These are phyloP conservation scores for Suhomyces ambrosiae DNA, from an alignment of 1,139 yeast species.

Conservation along the genomic window DNA sequence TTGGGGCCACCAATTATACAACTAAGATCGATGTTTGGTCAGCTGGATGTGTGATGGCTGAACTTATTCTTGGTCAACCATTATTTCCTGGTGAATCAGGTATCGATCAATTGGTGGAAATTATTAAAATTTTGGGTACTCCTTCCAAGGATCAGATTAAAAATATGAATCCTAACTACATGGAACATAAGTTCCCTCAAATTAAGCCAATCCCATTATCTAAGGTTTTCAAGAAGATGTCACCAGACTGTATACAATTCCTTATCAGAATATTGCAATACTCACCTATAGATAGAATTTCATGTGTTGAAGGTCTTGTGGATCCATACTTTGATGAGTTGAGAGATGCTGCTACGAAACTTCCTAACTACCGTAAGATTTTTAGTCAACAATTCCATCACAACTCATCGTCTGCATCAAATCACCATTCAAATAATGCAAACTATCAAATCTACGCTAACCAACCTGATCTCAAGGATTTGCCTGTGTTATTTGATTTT, in stretches of 20 bases:
- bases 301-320: conserved; percentile 68
- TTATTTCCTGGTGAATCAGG: conserved; percentile 98
- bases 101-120: conserved; percentile 94
- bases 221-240: conserved; percentile 74
- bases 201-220: conserved; percentile 89
- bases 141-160: conserved; percentile 91
- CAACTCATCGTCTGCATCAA: conserved; percentile 18
- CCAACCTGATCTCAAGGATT: conserved; percentile 45
- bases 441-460: conserved; percentile 40
- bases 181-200: conserved; percentile 96
- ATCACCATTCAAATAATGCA: conserved; percentile 31
- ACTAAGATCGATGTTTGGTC: conserved; percentile 98
- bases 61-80: conserved; percentile 91
- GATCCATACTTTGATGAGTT: conserved; percentile 80
- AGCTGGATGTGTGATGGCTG: conserved; percentile 98
- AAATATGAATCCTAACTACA: conserved; percentile 95
- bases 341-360: conserved; percentile 52
- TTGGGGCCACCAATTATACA: conserved; percentile 92
- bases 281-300: conserved; percentile 70
- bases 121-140: conserved; percentile 92
- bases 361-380: conserved; percentile 56
- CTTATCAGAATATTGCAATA: conserved; percentile 66
- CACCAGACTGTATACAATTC: conserved; percentile 63
- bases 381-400: conserved; percentile 44
- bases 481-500: conserved; percentile 53